These are phyloP conservation scores for Thielaviopsis populi DNA, from an alignment of 2,329 filamentous ascomycete genomes.

Conservation along the genomic window DNA sequence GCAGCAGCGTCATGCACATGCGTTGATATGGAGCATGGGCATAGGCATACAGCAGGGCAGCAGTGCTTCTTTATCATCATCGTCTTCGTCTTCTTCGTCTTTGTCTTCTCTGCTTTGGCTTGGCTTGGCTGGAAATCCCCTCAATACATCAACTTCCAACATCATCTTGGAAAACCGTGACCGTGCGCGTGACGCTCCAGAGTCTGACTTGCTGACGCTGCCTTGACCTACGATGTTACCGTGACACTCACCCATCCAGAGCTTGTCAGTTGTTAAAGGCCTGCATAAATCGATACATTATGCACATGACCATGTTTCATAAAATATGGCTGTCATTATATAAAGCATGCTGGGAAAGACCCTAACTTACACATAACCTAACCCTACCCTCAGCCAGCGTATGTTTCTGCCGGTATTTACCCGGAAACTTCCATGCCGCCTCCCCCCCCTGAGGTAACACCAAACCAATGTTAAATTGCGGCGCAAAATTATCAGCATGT, in stretches of 20 bases:
- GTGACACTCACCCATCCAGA: not conserved
- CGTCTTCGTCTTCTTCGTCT: not conserved
- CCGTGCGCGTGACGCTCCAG: not conserved
- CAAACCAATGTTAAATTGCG: not conserved
- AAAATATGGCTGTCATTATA: not conserved
- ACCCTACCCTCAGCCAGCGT: not conserved
- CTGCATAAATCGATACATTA: not conserved
- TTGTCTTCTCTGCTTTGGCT: not conserved
- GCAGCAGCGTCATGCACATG: not conserved
- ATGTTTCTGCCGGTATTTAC: not conserved
- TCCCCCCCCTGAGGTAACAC: not conserved
- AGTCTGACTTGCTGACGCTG: too few species aligned
- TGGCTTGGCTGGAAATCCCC: not conserved
- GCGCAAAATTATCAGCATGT: not conserved
- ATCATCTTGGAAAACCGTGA: too few species aligned
- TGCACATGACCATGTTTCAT: not conserved
- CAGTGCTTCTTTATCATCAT: too few species aligned
- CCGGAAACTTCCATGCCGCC: too few species aligned
- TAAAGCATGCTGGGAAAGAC: too few species aligned
- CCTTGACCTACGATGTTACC: not conserved
- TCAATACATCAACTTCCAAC: too few species aligned
- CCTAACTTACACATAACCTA: not conserved
- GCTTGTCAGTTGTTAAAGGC: not conserved
- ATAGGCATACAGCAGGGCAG: too few species aligned
- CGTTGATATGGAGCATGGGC: too few species aligned